phyloP scores from a whole-genome alignment of 2,329 filamentous ascomycete genomes.

The Grosmannia serpens region DNA sequence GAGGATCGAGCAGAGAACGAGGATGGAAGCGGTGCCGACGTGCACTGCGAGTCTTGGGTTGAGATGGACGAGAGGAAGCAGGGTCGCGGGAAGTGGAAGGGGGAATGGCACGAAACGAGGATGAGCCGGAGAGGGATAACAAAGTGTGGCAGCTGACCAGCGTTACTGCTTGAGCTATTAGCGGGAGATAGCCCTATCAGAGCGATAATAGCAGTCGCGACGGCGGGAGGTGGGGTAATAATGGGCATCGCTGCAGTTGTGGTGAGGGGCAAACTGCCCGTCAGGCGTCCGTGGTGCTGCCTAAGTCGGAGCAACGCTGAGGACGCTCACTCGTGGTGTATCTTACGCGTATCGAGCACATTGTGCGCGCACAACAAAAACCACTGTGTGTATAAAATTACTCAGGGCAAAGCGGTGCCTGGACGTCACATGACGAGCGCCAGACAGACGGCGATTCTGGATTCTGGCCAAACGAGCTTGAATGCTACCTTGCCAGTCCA shows the following conservation, averaged over 20 bases:
- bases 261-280: constrained; percentile 1
- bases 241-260: neutral
- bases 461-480: too few species aligned
- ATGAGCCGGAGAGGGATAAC: neutral
- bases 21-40: neutral
- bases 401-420: too few species aligned
- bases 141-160: neutral
- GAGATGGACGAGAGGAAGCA: neutral
- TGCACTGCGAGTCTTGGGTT: neutral
- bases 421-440: too few species aligned
- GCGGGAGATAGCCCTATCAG: neutral
- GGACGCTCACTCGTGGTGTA: neutral
- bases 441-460: too few species aligned
- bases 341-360: neutral
- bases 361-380: neutral
- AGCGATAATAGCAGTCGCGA: neutral
- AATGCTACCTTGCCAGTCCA: neutral
- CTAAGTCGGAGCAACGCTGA: neutral
- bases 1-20: neutral
- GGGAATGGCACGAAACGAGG: neutral
- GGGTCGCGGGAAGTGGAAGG: neutral
- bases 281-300: neutral
- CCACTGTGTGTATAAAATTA: too few species aligned
- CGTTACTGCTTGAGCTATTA: neutral
- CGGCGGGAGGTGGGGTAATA: constrained; percentile 4